These are phyloP conservation scores for Plasmodium knowlesi DNA, from an alignment of 169 alveolate species.

Conservation along the genomic window DNA sequence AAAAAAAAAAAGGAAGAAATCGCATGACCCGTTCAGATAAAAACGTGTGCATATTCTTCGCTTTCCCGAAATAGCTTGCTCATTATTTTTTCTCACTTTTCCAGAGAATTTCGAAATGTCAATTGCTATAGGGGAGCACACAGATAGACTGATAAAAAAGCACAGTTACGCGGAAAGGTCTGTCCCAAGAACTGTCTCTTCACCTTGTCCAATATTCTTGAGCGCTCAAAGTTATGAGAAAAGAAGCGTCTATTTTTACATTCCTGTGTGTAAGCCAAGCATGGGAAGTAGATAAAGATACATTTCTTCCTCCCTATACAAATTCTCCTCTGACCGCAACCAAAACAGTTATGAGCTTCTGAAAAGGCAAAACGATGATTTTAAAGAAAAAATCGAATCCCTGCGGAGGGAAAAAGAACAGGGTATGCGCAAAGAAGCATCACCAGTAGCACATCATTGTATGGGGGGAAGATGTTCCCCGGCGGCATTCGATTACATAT, in stretches of 20 bases:
- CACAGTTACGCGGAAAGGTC: conserved; percentile 58
- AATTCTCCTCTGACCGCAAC: background rate
- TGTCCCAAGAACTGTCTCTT: background rate
- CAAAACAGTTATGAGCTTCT: conserved; percentile 19
- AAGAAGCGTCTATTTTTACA: background rate
- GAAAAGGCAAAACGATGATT: conserved; percentile 44
- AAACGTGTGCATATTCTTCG: background rate
- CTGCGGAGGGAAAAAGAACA: conserved; percentile 38
- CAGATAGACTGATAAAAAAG: conserved; percentile 39
- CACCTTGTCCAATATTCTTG: background rate
- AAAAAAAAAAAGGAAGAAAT: background rate
- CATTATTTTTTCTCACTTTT: background rate
- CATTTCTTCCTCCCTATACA: background rate
- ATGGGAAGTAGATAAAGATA: background rate
- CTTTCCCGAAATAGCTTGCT: background rate
- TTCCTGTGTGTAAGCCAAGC: background rate
- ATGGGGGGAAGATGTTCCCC: background rate
- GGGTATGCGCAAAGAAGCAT: conserved; percentile 3
- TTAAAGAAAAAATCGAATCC: conserved; percentile 38
- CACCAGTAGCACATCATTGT: background rate
- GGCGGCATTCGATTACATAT: background rate
- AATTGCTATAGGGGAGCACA: conserved; percentile 29
- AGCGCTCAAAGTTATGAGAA: background rate
- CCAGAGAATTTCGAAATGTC: conserved; percentile 58
- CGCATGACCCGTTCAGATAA: background rate